Base-by-base conservation (phyloP, 2,329 filamentous ascomycete species). In the Xylaria sp. region DNA sequence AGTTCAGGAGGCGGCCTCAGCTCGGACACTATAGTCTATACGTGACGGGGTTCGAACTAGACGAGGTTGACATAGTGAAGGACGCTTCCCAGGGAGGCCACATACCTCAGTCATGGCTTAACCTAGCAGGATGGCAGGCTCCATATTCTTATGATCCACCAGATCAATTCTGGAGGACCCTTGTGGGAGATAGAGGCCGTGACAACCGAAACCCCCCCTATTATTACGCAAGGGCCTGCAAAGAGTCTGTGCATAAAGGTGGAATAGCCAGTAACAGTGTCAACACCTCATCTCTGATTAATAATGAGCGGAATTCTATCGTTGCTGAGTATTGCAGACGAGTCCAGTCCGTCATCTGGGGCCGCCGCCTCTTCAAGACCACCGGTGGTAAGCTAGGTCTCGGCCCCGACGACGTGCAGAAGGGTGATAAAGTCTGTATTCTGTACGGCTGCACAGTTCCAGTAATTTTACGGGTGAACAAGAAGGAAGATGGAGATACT, bases 211-310 rank as follows among this genome's bases (percentile, higher is more conserved):
- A 55, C 5, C 51, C 51, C n/a, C 51, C 51, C 7, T 55, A 55
- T 19, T 55, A 55, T 36, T 55, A 55, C 17, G 51, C 51, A 34
- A 55, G 30, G 30, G 51, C 51, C 5, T 55, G 51, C 51, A 55
- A 55, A 55, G 30, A 55, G 30, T 55, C 51, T 17, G 51, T 55
- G 4, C 51, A 34, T 9, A 55, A 55, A 12, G 51, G 51, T 55
- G 51, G 51, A 34, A 36, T 55, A 55, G 51, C 51, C n/a, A 55
- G 51, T 30, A 55, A 55, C 30, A 55, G 51, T 17, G 51, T 55
- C 30, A 34, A 55, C 27, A 55, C 51, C 1, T 55, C 51, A 17
- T 1, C 30, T 9, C 17, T 55, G 8, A 55, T 55, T 11, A 14
- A 55, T 36, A 30, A 55, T 36, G 51, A 55, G 51, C 14, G 51